Percentiles rank a stretch among this genome's conserved stretches.
Evolutionary conservation across 495 filamentous ascomycete genomes (phyloP).

Genomic region (Podospora pseudoanserina): DNA sequence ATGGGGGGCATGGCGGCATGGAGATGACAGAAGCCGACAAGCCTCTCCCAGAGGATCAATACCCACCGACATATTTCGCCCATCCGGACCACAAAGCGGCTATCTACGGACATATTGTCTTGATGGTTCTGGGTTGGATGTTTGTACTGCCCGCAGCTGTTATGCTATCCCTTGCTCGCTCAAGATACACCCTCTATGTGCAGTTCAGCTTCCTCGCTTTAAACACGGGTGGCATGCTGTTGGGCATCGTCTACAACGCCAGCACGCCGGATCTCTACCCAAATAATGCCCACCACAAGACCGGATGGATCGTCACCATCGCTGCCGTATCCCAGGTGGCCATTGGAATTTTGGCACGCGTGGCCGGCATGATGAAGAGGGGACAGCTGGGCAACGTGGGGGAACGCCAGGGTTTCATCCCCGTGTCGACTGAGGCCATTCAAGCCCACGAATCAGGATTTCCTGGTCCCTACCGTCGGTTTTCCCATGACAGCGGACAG

Average conservation of each 20-base stretch:
- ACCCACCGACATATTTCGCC: conserved; percentile 69
- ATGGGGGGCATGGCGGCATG: conserved; percentile 43
- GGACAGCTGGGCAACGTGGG: conserved; percentile 23
- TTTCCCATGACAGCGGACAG: conserved; percentile 85
- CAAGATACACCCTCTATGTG: conserved; percentile 64
- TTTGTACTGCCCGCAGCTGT: conserved; percentile 82
- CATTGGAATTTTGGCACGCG: conserved; percentile 59
- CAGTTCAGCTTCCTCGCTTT: conserved; percentile 73
- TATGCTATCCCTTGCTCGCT: conserved; percentile 80
- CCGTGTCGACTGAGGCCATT: conserved; percentile 65
- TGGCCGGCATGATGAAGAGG: conserved; percentile 38
- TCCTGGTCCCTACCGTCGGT: conserved; percentile 53
- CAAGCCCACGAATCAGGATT: conserved; percentile 53
- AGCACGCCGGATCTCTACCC: conserved; percentile 85
- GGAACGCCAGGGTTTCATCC: conserved; percentile 57
- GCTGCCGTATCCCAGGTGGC: conserved; percentile 64
- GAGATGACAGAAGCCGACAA: conserved; percentile 40
- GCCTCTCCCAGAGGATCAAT: conserved; percentile 41
- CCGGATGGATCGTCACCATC: conserved; percentile 83
- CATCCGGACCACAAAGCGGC: conserved; percentile 60
- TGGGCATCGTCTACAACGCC: conserved; percentile 74
- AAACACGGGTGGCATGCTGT: conserved; percentile 67
- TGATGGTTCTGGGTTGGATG: conserved; percentile 81
- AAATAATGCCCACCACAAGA: conserved; percentile 82
- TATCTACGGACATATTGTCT: conserved; percentile 72